These are phyloP conservation scores for Lodderomyces beijingensis DNA, from an alignment of 1,139 yeast species.

Conservation along the genomic window DNA sequence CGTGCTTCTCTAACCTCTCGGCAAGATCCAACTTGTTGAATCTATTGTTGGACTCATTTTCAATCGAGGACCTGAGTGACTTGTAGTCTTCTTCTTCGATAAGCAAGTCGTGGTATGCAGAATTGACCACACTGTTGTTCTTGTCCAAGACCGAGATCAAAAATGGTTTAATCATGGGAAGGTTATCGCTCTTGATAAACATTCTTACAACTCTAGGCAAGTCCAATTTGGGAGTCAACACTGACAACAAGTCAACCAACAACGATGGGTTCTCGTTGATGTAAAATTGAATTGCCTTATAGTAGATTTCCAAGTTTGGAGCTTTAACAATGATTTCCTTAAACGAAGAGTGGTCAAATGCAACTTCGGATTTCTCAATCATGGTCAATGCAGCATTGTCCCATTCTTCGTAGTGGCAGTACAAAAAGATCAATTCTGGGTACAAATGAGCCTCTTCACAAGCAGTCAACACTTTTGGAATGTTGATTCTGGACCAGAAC, in stretches of 20 bases:
- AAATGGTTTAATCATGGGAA: slow-evolving; percentile 94
- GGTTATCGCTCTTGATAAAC: slow-evolving; percentile 91
- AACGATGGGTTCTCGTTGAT: slow-evolving; percentile 89
- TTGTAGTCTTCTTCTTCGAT: slow-evolving; percentile 97
- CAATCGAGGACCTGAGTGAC: slow-evolving; percentile 82
- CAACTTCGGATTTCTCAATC: slow-evolving; percentile 91
- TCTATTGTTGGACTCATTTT: slow-evolving; percentile 72
- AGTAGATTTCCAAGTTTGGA: slow-evolving; percentile 92
- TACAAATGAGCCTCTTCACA: slow-evolving; percentile 92
- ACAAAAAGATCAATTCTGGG: slow-evolving; percentile 93
- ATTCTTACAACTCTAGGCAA: slow-evolving; percentile 93
- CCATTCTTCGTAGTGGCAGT: slow-evolving; percentile 99
- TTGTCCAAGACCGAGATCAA: slow-evolving; percentile 85
- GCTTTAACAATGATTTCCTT: slow-evolving; percentile 94
- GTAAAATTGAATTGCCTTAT: slow-evolving; percentile 94
- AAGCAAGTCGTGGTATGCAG: slow-evolving; percentile 91
- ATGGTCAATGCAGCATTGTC: slow-evolving; percentile 98
- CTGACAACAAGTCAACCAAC: slow-evolving; percentile 80
- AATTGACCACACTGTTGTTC: slow-evolving; percentile 87
- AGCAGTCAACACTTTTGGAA: slow-evolving; percentile 94
- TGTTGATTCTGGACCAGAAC: slow-evolving; percentile 97
- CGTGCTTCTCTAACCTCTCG: slow-evolving; percentile 87
- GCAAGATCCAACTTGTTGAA: slow-evolving; percentile 92
- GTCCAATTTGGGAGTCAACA: slow-evolving; percentile 86
- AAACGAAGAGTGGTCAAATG: slow-evolving; percentile 90